Base-by-base conservation (phyloP, 2,329 filamentous ascomycete genomes). In the Hymenoscyphus fructigenus region DNA sequence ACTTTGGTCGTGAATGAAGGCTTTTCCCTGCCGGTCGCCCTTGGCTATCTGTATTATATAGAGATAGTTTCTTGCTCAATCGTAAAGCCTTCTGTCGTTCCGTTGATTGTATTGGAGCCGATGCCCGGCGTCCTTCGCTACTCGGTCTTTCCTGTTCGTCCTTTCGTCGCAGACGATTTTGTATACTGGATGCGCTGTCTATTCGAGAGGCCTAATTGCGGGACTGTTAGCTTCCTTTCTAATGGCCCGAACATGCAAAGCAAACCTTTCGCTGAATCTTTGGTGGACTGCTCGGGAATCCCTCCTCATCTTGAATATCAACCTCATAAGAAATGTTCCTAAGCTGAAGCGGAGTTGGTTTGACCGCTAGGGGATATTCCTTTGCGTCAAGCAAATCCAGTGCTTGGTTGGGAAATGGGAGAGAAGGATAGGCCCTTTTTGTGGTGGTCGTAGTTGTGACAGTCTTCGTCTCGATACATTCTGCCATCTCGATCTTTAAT, bases 381-480 rank as follows among this genome's bases (percentile, higher is more conserved):
- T 96, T 96, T 15, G 90, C 84, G 77, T 98, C 93, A 65, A 97
- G 86, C 62, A 88, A 84, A 65, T 85, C 82, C 38, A 93, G 83
- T 23, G 69, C 60, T 59, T 70, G 85, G 28, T 92, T 90, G 69
- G 87, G 88, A 70, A 97, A 87, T 63, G 91, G 83, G 65, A 97
- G 82, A n/a, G 92, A 92, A 57, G 94, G 93, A 70, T 95, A 96
- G 78, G 78, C 92, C 83, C 77, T 88, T 69, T 92, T 91, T 1
- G 93, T 96, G 0, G 92, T 96, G 0, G 93, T 97, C 0, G 93
- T 97, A 0, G 94, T 97, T 1, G 93, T 97, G 67, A 97, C 87
- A 12, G 85, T 89, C 76, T 86, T 88, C 17, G 86, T 89, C 78
- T 89, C 87, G 73, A 89, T 84, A 70, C 85, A 88, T 72, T 89